A percentile compares a stretch with the other conserved stretches of the same genome.
Evolutionary conservation across 1,139 yeast genomes (phyloP).

Genomic region (Candida sp.): DNA sequence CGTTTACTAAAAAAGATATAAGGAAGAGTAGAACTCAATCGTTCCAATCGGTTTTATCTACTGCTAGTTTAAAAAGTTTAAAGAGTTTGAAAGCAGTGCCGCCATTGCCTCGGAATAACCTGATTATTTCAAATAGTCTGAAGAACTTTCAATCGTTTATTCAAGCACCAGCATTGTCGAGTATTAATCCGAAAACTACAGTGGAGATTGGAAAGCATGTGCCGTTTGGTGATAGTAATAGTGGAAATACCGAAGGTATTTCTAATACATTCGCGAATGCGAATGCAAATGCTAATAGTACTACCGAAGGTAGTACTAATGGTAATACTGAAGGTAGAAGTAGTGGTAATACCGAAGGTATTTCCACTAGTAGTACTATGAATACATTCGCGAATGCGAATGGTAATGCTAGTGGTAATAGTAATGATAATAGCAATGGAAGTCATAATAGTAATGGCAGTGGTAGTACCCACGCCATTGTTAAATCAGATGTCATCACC

Average conservation of each 20-base stretch:
- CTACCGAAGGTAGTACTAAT: no score
- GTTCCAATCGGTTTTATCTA: conserved; percentile 60
- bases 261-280: conserved; percentile 2
- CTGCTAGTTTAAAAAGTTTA: conserved; percentile 53
- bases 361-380: no score
- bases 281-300: no score
- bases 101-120: conserved; percentile 6
- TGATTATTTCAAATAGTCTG: conserved; percentile 11
- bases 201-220: conserved; percentile 42
- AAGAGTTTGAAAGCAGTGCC: conserved; percentile 13
- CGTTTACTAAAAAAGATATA: conserved; percentile 53
- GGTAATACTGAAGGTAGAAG: no score
- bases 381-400: no score
- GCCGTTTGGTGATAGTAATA: conserved; percentile 32
- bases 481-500: conserved; percentile 31
- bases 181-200: conserved; percentile 30
- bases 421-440: not conserved
- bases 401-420: no score
- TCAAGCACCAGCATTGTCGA: conserved; percentile 46
- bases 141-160: conserved; percentile 47
- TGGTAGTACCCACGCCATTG: no score
- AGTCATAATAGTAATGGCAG: conserved; percentile 2
- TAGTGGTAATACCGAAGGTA: no score
- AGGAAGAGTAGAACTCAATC: conserved; percentile 54
- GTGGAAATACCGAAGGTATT: not conserved